Evolutionary conservation across 768 basidiomycete genomes (phyloP), one percentile per base, ranked within the genome.

Genomic region (Auricularia heimuer): DNA sequence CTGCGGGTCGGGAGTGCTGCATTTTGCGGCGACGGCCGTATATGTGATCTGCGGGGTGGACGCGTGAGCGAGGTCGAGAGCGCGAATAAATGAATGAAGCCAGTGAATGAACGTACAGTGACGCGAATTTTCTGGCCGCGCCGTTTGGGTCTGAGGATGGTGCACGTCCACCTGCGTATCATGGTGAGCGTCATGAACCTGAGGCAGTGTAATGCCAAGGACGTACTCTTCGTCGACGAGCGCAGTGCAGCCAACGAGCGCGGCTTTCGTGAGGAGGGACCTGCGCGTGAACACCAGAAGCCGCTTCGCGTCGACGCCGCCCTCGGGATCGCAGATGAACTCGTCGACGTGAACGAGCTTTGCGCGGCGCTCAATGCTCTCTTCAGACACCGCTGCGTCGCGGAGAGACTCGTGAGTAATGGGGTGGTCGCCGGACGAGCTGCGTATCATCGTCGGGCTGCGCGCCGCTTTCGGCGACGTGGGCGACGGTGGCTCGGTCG

Each of bases 151-250:
- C 81, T 74, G 63, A 77, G 80, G 62, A 90, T 85, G 3, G 77
- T 82, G 71, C 83, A 87, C 42, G 76, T 78, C 89, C 89, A 90
- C 62, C 88, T 90, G 64, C 2, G 29, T 45, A 29, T 29, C 33
- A 10, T 58, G 70, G 63, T 67, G 62, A 63, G 33, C 4, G n/a
- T 61, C 7, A 63, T 69, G 67, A 67, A 66, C 65, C 65, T 11
- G 67, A 67, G 65, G 61, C 61, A 54, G 62, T 65, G 69, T 68
- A 68, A 63, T 65, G 63, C 24, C 39, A 1, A 37, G 21, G 35
- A 83, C 88, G 58, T 71, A 90, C 89, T 81, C 78, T 71, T 91
- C 89, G 51, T 90, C 83, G 2, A 86, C 81, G 63, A 91, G 78
- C 1, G 82, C 83, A 69, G 85, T 86, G 3, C 80, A 85, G 16